A percentile compares a stretch with the other conserved stretches of the same genome.
Conservation (phyloP, 1,284 basidiomycete species). For the Cutaneotrichosporon mucoides region DNA sequence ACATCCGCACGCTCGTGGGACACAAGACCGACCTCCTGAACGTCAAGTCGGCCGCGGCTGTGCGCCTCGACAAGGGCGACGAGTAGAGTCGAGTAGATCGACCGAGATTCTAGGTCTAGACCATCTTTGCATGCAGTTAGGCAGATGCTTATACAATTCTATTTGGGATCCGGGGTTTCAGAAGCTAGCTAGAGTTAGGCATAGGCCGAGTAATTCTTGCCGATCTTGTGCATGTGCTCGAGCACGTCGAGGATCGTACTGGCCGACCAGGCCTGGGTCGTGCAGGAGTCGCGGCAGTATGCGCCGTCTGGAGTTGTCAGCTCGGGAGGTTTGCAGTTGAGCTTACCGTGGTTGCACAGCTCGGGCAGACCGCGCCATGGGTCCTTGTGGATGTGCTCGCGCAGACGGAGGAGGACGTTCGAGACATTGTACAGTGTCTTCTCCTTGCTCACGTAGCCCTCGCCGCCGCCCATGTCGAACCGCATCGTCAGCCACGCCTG, state of each 20-base stretch:
- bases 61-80: constrained; percentile 63
- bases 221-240: constrained; percentile 60
- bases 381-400: constrained; percentile 69
- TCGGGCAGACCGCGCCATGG: constrained; percentile 90
- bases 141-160: too few species aligned
- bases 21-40: constrained; percentile 91
- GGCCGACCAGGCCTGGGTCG: constrained; percentile 88
- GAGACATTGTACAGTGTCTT: constrained; percentile 71
- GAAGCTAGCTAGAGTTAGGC: too few species aligned
- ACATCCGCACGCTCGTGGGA: constrained; percentile 93
- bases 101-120: too few species aligned
- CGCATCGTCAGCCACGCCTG: constrained; percentile 88
- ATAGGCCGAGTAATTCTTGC: not conserved
- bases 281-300: constrained; percentile 79
- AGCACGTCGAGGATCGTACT: constrained; percentile 83
- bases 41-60: constrained; percentile 83
- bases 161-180: too few species aligned
- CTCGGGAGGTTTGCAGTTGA: not conserved
- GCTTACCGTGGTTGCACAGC: constrained; percentile 66
- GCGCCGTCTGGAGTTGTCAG: constrained; percentile 54
- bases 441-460: constrained; percentile 53
- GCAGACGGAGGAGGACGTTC: constrained; percentile 63
- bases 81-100: constrained; percentile 16
- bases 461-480: constrained; percentile 53
- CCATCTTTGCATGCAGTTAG: not conserved